Conservation (phyloP, 495 filamentous ascomycete species). For the Aspergillus taichungensis region DNA sequence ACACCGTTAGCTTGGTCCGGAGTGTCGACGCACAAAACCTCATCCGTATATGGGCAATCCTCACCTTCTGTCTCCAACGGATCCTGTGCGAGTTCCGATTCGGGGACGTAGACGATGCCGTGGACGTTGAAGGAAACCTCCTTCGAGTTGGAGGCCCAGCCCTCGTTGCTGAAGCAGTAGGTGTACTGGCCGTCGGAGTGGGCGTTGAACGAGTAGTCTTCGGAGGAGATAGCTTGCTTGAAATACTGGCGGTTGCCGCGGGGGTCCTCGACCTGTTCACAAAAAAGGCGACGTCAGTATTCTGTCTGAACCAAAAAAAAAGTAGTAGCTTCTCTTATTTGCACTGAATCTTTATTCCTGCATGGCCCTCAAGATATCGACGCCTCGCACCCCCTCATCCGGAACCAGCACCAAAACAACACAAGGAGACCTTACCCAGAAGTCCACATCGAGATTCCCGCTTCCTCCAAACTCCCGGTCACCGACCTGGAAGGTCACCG, state of each 20-base stretch:
- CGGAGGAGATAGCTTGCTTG: slow-evolving; percentile 71
- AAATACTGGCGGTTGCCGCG: slow-evolving; percentile 61
- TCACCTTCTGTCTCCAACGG: slow-evolving; percentile 82
- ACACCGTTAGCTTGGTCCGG: slow-evolving; percentile 6
- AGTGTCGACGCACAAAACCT: background rate
- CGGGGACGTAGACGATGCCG: slow-evolving; percentile 94
- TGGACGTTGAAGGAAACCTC: slow-evolving; percentile 99
- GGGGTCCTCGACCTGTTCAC: slow-evolving; percentile 68
- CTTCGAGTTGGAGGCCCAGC: slow-evolving; percentile 84
- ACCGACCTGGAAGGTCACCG: slow-evolving; percentile 95
- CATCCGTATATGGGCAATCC: background rate
- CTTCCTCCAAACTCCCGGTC: slow-evolving; percentile 92
- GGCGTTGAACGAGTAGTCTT: slow-evolving; percentile 89
- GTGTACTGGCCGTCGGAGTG: slow-evolving; percentile 75
- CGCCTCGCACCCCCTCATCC: background rate
- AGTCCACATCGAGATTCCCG: slow-evolving; percentile 93
- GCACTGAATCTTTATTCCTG: no score
- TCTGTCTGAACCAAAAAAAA: background rate
- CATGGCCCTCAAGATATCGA: no score
- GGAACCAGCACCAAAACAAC: background rate
- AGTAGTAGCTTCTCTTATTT: no score
- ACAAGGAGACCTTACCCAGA: slow-evolving; percentile 64
- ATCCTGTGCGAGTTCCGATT: slow-evolving; percentile 73
- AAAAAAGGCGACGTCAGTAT: slow-evolving; percentile 9
- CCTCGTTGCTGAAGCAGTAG: slow-evolving; percentile 99